A percentile compares a stretch with the other conserved stretches of the same genome.
phyloP scores from a whole-genome alignment of 2,329 filamentous ascomycete species.

The Trichoderma cornu-damae region DNA sequence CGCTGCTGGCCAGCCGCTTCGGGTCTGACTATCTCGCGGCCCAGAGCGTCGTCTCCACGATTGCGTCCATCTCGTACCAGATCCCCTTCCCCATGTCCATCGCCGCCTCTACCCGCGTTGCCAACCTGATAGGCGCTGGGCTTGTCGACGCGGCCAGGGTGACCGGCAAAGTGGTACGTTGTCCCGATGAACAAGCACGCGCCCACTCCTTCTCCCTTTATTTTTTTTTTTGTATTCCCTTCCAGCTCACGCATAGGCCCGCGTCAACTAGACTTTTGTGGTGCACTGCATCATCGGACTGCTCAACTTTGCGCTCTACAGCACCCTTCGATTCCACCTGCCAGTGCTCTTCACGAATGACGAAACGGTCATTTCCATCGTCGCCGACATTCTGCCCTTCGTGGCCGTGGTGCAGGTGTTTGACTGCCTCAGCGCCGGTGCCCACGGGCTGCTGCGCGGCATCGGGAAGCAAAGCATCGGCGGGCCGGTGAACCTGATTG shows the following conservation, averaged over 20 bases:
- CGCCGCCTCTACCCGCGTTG: constrained; percentile 79
- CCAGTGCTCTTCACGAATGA: constrained; percentile 76
- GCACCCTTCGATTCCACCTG: constrained; percentile 63
- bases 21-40: constrained; percentile 77
- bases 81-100: constrained; percentile 90
- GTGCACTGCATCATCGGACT: constrained; percentile 67
- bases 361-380: constrained; percentile 60
- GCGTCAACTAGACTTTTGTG: constrained; percentile 45
- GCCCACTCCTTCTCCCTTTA: background rate
- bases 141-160: constrained; percentile 75
- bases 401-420: constrained; percentile 88
- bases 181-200: background rate
- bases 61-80: constrained; percentile 78
- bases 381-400: constrained; percentile 67
- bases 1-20: constrained; percentile 74
- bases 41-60: constrained; percentile 76
- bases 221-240: background rate
- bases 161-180: constrained; percentile 66
- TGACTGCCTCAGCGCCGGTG: constrained; percentile 72
- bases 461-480: constrained; percentile 86
- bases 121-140: constrained; percentile 85
- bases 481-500: constrained; percentile 79
- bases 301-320: constrained; percentile 70
- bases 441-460: constrained; percentile 79
- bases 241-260: background rate